These are phyloP conservation scores for Diaporthe vaccinii DNA, from an alignment of 2,329 filamentous ascomycete species.

Conservation along the genomic window DNA sequence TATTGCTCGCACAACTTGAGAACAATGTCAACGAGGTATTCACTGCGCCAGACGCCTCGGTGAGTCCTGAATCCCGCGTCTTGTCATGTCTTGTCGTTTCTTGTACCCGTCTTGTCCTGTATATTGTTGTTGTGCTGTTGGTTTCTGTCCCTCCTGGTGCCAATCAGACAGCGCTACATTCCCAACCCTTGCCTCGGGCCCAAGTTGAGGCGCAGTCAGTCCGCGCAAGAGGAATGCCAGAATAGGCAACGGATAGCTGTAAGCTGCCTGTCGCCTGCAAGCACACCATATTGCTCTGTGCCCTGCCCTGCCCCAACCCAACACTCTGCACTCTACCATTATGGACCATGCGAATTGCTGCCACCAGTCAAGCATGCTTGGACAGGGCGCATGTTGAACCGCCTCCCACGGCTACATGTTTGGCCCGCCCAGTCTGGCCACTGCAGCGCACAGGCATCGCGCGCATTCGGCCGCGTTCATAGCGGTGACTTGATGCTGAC, in stretches of 20 bases:
- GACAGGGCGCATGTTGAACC: not conserved
- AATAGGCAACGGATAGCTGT: constrained; percentile 9
- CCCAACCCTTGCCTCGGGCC: constrained; percentile 1
- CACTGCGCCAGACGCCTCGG: constrained; percentile 40
- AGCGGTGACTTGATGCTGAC: not conserved
- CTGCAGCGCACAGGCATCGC: not conserved
- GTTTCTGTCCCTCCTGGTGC: not conserved
- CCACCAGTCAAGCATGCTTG: not conserved
- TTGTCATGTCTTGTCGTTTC: not conserved
- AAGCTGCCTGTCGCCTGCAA: not conserved
- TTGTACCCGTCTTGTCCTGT: not conserved
- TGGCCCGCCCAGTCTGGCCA: too few species aligned
- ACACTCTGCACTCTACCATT: not conserved
- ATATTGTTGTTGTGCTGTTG: not conserved
- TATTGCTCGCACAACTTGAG: not conserved
- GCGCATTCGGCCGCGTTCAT: not conserved
- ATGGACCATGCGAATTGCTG: not conserved
- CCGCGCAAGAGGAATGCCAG: not conserved
- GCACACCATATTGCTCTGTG: not conserved
- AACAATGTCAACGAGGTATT: constrained; percentile 39
- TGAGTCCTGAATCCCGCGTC: constrained; percentile 30
- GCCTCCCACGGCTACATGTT: not conserved
- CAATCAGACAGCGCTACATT: constrained; percentile 9
- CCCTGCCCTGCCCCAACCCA: not conserved
- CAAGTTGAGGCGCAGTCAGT: constrained; percentile 6